phyloP scores from a whole-genome alignment of 331 rosid genomes.

The Ulmus americana region DNA sequence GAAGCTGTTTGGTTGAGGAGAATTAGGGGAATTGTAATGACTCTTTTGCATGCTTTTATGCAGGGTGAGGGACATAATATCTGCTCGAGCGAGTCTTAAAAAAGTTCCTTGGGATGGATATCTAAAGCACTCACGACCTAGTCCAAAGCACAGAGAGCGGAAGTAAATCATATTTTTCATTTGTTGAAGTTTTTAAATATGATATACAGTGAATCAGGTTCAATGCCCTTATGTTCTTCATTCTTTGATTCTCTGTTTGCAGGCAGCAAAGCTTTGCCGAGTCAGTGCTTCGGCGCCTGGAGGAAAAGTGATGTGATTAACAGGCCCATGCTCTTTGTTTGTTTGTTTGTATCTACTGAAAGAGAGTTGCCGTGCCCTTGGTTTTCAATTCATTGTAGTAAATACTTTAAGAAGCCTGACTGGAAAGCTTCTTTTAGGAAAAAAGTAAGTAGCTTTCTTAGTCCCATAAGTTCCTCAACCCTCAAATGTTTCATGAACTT shows the following conservation, averaged over 20 bases:
- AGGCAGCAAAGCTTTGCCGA: slow-evolving; percentile 91
- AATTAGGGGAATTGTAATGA: neutral
- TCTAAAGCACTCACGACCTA: slow-evolving; percentile 87
- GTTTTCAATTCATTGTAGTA: neutral
- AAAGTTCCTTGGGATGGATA: slow-evolving; percentile 98
- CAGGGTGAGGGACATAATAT: slow-evolving; percentile 88
- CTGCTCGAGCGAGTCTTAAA: slow-evolving; percentile 82
- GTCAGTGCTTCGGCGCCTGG: slow-evolving; percentile 61
- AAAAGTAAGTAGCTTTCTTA: neutral
- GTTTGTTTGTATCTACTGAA: neutral
- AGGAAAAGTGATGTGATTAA: slow-evolving; percentile 47
- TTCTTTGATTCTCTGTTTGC: slow-evolving; percentile 21
- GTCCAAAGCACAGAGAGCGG: slow-evolving; percentile 80
- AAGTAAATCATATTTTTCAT: slow-evolving; percentile 43
- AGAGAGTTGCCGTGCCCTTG: neutral
- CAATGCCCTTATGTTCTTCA: neutral
- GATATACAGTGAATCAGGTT: neutral
- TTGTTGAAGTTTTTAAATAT: neutral
- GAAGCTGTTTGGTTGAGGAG: no score
- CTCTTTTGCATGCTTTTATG: slow-evolving; percentile 17
- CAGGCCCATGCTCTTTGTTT: neutral
- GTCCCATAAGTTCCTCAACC: slow-evolving; percentile 2
- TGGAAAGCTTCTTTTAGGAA: neutral
- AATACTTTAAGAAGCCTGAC: neutral
- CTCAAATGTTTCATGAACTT: neutral